Percentiles rank a stretch among this genome's conserved stretches.
phyloP scores from a whole-genome alignment of 2,329 filamentous ascomycete genomes.

The Capronia americana region DNA sequence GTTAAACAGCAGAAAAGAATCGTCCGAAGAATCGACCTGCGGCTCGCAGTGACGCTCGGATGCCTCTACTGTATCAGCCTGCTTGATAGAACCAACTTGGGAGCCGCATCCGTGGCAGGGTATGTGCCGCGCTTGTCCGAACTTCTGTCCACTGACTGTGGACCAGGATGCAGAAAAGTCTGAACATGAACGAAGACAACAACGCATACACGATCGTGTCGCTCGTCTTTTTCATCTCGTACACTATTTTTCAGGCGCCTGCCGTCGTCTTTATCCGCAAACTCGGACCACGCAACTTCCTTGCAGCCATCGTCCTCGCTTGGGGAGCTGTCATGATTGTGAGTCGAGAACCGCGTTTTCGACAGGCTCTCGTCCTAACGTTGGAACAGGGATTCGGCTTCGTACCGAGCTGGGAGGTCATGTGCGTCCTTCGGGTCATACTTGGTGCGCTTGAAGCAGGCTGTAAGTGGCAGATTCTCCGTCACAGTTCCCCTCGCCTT shows the following conservation, averaged over 20 bases:
- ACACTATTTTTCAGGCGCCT: conserved; percentile 72
- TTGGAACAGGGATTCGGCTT: conserved; percentile 37
- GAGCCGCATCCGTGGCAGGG: conserved; percentile 74
- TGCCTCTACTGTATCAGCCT: conserved; percentile 75
- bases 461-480: conserved; percentile 43
- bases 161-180: conserved; percentile 3
- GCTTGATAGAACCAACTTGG: conserved; percentile 80
- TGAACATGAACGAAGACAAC: background rate
- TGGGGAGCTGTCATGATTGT: conserved; percentile 53
- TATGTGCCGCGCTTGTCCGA: conserved; percentile 62
- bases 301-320: conserved; percentile 43
- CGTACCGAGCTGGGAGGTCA: conserved; percentile 39
- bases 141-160: background rate
- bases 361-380: conserved; percentile 31
- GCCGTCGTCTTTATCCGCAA: conserved; percentile 71
- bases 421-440: conserved; percentile 47
- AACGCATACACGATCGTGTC: conserved; percentile 1
- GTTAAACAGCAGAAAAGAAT: conserved; percentile 68
- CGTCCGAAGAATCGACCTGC: conserved; percentile 71
- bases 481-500: background rate
- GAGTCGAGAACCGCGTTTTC: conserved; percentile 36
- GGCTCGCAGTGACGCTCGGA: conserved; percentile 67
- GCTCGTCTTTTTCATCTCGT: conserved; percentile 75
- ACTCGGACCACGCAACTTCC: conserved; percentile 57
- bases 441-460: conserved; percentile 69